Conservation (phyloP, 2,329 filamentous ascomycete genomes). For the Penicillium aurantiogriseum region DNA sequence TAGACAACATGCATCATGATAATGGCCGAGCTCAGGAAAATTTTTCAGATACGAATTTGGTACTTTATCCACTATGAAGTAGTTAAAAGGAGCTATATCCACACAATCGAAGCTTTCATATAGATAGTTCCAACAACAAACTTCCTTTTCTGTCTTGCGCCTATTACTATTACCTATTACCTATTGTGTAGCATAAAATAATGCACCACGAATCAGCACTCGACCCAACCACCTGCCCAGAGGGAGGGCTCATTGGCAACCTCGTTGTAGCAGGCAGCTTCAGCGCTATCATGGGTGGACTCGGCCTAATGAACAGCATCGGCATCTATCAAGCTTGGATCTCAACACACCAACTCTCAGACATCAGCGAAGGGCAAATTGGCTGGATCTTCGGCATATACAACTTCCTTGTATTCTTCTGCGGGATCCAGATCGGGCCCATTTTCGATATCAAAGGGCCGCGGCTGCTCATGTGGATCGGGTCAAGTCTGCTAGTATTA, state of each 20-base stretch:
- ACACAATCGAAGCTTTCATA: background rate
- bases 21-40: slow-evolving; percentile 1
- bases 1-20: background rate
- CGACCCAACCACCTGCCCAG: slow-evolving; percentile 31
- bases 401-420: slow-evolving; percentile 41
- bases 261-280: slow-evolving; percentile 45
- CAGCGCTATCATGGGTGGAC: slow-evolving; percentile 41
- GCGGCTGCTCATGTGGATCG: too few species aligned
- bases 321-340: slow-evolving; percentile 44
- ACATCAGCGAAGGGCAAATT: slow-evolving; percentile 29
- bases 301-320: slow-evolving; percentile 44
- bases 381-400: slow-evolving; percentile 46
- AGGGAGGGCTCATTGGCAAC: slow-evolving; percentile 46
- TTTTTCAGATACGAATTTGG: background rate
- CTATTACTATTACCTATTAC: background rate
- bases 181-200: background rate
- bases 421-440: slow-evolving; percentile 33
- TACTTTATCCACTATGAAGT: background rate
- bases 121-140: background rate
- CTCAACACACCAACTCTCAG: slow-evolving; percentile 37
- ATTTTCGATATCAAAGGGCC: slow-evolving; percentile 40
- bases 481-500: slow-evolving; percentile 29
- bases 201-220: slow-evolving; percentile 17
- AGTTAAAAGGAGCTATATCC: background rate
- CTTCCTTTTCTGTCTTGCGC: background rate